Base-by-base conservation (phyloP, 2,329 filamentous ascomycete species). In the Lachnellula hyalina region DNA sequence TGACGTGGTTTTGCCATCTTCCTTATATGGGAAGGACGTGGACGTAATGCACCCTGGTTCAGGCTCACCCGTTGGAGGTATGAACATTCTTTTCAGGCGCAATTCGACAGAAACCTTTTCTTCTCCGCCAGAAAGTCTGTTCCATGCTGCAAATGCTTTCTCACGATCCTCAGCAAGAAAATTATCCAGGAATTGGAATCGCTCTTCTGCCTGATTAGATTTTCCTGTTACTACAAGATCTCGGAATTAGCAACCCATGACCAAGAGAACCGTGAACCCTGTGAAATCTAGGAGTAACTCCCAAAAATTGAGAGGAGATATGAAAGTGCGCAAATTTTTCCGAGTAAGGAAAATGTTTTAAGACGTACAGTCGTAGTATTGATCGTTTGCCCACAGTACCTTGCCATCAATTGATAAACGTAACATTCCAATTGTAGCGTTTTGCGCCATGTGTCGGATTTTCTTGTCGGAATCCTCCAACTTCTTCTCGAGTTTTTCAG, bases 371-470 rank as follows among this genome's bases (percentile, higher is more conserved):
- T 17, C 41, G 41, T 44, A 44, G 23, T 28, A 47, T 32, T 28
- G 15, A 7, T 32, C 44, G 21, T 47, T 47, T 5, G 44, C 44
- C 44, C 44, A 40, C 8, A 40, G 5, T 5, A 40, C 15, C 36
- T 9, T 40, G 19, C n/a, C 36, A 40, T 17, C 36, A 17, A 54
- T 41, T 4, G 55, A 56, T 8, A 67, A 52, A 49, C 65, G 64
- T 14, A 60, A 51, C 63, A 67, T 65, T 12, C 65, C 65, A 47
- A 67, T 60, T 23, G 64, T 61, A 9, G 63, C 63, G 48, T 68
- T 58, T 35, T 67, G 58, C 17, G 66, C 66, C 63, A 68, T 65
- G 41, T 65, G 66, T 17, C 57, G 48, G 36, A 64, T 63, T 44
- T 64, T 57, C 36, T 54, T 61, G 35, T 56, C 54, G 9, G 48